Percentiles rank a stretch among this genome's conserved stretches.
These are phyloP conservation scores for Xylaria palmicola DNA, from an alignment of 495 filamentous ascomycete genomes.

Conservation along the genomic window DNA sequence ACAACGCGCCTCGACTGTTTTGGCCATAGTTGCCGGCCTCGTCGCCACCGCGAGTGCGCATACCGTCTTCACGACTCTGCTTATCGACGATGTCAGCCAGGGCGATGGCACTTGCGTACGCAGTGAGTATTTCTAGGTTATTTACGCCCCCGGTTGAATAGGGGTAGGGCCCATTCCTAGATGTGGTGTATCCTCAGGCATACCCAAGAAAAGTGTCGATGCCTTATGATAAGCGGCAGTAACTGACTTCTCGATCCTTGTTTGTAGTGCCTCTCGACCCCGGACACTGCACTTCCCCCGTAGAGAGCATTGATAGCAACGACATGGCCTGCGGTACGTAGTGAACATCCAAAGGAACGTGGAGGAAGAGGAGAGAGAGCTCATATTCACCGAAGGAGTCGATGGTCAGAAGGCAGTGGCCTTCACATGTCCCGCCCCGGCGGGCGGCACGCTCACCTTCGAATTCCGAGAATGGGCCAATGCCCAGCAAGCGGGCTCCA, in stretches of 20 bases:
- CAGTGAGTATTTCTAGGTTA: conserved; percentile 20
- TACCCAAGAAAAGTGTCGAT: not conserved
- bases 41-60: conserved; percentile 49
- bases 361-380: not conserved
- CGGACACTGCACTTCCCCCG: conserved; percentile 50
- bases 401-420: conserved; percentile 56
- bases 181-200: not conserved
- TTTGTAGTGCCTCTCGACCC: conserved; percentile 46
- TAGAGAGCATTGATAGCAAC: conserved; percentile 49
- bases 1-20: conserved; percentile 15
- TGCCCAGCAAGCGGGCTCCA: conserved; percentile 48
- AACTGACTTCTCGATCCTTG: not conserved
- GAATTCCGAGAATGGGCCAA: conserved; percentile 63
- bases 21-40: conserved; percentile 31
- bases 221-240: too few relatives aligned
- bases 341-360: not conserved
- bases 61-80: conserved; percentile 66
- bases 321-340: conserved; percentile 71
- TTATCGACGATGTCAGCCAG: conserved; percentile 60
- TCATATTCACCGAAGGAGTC: conserved; percentile 40
- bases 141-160: too few relatives aligned
- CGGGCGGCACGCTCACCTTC: conserved; percentile 58
- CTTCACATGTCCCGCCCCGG: conserved; percentile 55
- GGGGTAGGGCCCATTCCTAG: not conserved
- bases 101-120: conserved; percentile 70